Evolutionary conservation across 140 eudicot species (phyloP).

Genomic region (Stevia rebaudiana): DNA sequence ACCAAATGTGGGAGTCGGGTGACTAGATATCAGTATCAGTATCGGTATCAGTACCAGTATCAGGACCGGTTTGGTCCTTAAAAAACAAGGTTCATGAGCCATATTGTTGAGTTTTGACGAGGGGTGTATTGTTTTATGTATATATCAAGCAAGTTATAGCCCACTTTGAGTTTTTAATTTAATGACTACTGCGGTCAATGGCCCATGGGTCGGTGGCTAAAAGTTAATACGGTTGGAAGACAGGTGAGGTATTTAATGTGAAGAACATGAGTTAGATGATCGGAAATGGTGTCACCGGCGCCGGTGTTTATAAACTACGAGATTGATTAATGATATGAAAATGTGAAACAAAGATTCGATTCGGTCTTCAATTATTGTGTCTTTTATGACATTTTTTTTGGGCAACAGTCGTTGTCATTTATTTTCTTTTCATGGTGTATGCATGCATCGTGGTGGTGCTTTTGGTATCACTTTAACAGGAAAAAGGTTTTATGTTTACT

Average conservation of each 20-base stretch:
- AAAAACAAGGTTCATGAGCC: not conserved
- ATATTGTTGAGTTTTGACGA: not conserved
- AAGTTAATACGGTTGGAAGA: conserved; percentile 20
- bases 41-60: not conserved
- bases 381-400: conserved; percentile 4
- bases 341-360: conserved; percentile 12
- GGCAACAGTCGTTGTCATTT: conserved; percentile 19
- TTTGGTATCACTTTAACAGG: conserved; percentile 8
- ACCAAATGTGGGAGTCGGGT: conserved; percentile 6
- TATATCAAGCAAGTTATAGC: not conserved
- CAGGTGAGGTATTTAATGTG: conserved; percentile 33
- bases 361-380: conserved; percentile 13
- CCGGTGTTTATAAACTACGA: not conserved
- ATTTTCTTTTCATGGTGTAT: not conserved
- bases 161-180: not conserved
- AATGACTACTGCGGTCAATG: no score
- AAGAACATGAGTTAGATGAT: not conserved
- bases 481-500: not conserved
- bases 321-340: not conserved
- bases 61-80: not conserved
- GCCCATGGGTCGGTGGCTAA: conserved; percentile 6
- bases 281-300: not conserved
- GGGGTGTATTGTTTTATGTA: not conserved
- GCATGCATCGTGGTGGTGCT: conserved; percentile 1
- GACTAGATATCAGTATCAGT: not conserved